These are phyloP conservation scores for Blastobotrys elegans DNA, from an alignment of 1,139 yeast species.

Conservation along the genomic window DNA sequence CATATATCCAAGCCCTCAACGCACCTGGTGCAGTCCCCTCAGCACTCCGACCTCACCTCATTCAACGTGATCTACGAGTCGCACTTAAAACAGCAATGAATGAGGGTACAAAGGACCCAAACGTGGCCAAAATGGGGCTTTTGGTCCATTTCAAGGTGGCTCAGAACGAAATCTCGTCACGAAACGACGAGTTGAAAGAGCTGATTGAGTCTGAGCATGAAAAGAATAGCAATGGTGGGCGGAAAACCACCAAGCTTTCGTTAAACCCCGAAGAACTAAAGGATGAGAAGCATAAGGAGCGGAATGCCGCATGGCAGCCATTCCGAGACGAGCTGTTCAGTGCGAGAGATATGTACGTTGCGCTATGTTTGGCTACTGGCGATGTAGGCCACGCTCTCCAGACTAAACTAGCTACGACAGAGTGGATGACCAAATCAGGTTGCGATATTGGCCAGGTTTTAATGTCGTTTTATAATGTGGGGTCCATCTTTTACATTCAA, in stretches of 20 bases:
- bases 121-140: slow-evolving; percentile 53
- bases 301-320: slow-evolving; percentile 49
- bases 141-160: slow-evolving; percentile 63
- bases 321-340: slow-evolving; percentile 71
- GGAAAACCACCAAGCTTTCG: slow-evolving; percentile 7
- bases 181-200: slow-evolving; percentile 27
- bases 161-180: slow-evolving; percentile 50
- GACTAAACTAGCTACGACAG: slow-evolving; percentile 61
- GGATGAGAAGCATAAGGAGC: slow-evolving; percentile 11
- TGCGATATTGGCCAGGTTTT: slow-evolving; percentile 61
- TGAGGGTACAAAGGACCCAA: slow-evolving; percentile 44
- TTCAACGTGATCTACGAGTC: slow-evolving; percentile 67
- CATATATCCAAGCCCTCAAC: slow-evolving; percentile 53
- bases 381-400: slow-evolving; percentile 59
- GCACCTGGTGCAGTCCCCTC: slow-evolving; percentile 35
- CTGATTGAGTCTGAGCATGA: slow-evolving; percentile 20
- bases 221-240: slow-evolving; percentile 15
- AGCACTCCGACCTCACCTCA: slow-evolving; percentile 45
- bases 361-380: slow-evolving; percentile 61
- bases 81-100: slow-evolving; percentile 63
- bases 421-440: slow-evolving; percentile 70
- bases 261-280: slow-evolving; percentile 2
- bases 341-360: slow-evolving; percentile 65
- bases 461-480: slow-evolving; percentile 62
- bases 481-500: slow-evolving; percentile 64